A percentile compares a stretch with the other conserved stretches of the same genome.
These are phyloP conservation scores for Crassisporium funariophilum DNA, from an alignment of 768 basidiomycete genomes.

Conservation along the genomic window DNA sequence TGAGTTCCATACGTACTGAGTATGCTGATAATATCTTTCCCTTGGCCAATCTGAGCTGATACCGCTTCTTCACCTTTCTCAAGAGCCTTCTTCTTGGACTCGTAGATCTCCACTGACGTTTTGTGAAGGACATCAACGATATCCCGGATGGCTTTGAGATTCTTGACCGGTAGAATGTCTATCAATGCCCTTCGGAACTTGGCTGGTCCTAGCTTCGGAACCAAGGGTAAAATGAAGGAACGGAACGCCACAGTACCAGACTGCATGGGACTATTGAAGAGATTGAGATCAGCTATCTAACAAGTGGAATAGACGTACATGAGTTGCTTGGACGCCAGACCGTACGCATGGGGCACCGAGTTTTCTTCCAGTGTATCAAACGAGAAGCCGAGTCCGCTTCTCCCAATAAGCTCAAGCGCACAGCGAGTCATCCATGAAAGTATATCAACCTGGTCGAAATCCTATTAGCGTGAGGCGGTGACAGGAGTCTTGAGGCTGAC, in stretches of 20 bases:
- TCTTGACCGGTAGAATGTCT: slow-evolving; percentile 31
- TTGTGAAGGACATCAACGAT: slow-evolving; percentile 38
- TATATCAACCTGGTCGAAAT: slow-evolving; percentile 32
- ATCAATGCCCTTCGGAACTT: slow-evolving; percentile 36
- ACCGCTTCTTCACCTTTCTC: slow-evolving; percentile 35
- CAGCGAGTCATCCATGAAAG: slow-evolving; percentile 36
- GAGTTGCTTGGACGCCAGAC: slow-evolving; percentile 13
- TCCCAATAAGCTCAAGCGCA: slow-evolving; percentile 41
- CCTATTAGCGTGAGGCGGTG: background rate
- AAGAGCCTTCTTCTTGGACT: slow-evolving; percentile 38
- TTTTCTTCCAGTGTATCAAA: slow-evolving; percentile 33
- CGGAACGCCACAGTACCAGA: slow-evolving; percentile 1
- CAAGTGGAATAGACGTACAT: slow-evolving; percentile 15
- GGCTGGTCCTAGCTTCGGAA: slow-evolving; percentile 26
- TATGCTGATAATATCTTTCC: slow-evolving; percentile 50
- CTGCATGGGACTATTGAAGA: background rate
- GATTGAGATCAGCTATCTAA: background rate
- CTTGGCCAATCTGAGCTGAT: slow-evolving; percentile 34
- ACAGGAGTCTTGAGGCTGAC: background rate
- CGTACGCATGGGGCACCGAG: slow-evolving; percentile 13
- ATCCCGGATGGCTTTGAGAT: slow-evolving; percentile 30
- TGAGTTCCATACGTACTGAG: slow-evolving; percentile 34
- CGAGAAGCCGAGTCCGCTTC: slow-evolving; percentile 38
- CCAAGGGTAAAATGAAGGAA: slow-evolving; percentile 16
- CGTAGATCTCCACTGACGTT: slow-evolving; percentile 37